Conservation (phyloP, 2,329 filamentous ascomycete species). For the Stromatinia cepivora region DNA sequence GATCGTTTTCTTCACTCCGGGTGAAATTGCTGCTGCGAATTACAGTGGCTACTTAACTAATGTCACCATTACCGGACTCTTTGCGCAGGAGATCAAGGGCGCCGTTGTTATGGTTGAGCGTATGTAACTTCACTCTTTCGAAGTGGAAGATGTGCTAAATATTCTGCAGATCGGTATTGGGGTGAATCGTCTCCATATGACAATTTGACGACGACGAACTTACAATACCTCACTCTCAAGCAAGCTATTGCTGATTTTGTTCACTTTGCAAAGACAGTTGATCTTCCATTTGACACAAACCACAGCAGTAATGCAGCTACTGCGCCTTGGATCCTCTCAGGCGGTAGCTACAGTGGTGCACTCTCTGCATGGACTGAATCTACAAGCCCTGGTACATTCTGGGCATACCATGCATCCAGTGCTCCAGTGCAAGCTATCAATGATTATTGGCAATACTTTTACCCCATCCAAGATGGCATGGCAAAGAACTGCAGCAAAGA, state of each 20-base stretch:
- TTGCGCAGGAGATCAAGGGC: conserved; percentile 53
- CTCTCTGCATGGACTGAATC: conserved; percentile 57
- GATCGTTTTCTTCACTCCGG: conserved; percentile 54
- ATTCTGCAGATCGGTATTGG: conserved; percentile 54
- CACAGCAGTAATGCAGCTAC: conserved; percentile 50
- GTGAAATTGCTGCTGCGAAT: conserved; percentile 49
- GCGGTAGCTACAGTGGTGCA: conserved; percentile 58
- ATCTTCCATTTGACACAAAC: conserved; percentile 54
- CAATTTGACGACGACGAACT: conserved; percentile 51
- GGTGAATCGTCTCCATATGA: conserved; percentile 55
- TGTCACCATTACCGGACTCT: conserved; percentile 49
- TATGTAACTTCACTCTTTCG: conserved; percentile 34
- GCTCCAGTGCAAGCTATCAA: conserved; percentile 56
- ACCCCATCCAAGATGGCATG: conserved; percentile 58
- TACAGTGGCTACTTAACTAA: conserved; percentile 55
- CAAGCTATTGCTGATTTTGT: conserved; percentile 56
- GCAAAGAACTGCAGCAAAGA: conserved; percentile 58
- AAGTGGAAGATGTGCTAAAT: not conserved
- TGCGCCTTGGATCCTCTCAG: conserved; percentile 57
- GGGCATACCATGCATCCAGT: conserved; percentile 59
- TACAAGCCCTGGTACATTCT: conserved; percentile 55
- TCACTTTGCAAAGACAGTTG: conserved; percentile 53
- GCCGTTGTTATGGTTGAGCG: conserved; percentile 58
- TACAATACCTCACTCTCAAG: conserved; percentile 55
- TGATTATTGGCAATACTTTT: conserved; percentile 60